Conservation (phyloP, 2,329 filamentous ascomycete genomes). For the Raffaelea deltoideospora region DNA sequence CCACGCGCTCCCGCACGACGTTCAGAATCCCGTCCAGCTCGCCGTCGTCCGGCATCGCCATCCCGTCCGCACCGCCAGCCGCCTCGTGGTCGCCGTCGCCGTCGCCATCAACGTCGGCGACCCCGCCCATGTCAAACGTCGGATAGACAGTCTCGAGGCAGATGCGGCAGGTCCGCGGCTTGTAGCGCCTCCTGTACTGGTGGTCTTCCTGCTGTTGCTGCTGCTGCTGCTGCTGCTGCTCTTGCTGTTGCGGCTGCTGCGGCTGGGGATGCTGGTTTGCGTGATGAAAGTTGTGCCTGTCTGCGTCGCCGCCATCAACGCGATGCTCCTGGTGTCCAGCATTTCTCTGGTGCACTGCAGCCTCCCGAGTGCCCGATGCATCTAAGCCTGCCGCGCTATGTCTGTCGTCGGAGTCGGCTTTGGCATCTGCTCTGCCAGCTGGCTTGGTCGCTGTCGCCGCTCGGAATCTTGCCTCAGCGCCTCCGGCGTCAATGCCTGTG, state of each 20-base stretch:
- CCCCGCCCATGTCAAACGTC: slow-evolving; percentile 25
- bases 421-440: background rate
- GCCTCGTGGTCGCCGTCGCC: background rate
- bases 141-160: slow-evolving; percentile 57
- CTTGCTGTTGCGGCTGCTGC: background rate
- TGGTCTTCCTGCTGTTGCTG: slow-evolving; percentile 8
- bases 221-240: slow-evolving; percentile 7
- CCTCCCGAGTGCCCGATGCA: too few relatives aligned
- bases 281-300: too few relatives aligned
- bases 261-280: too few relatives aligned
- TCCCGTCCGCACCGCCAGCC: background rate
- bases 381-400: too few relatives aligned
- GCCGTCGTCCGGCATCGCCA: background rate
- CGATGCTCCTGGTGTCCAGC: too few relatives aligned
- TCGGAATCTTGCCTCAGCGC: too few relatives aligned
- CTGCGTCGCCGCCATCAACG: too few relatives aligned
- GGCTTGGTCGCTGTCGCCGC: too few relatives aligned
- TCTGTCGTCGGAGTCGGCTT: too few relatives aligned
- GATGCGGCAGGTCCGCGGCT: slow-evolving; percentile 69
- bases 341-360: too few relatives aligned
- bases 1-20: background rate
- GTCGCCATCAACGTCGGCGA: slow-evolving; percentile 9
- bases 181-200: slow-evolving; percentile 33
- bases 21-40: background rate
- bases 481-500: background rate